Evolutionary conservation across 371 early-diverging fungal genomes (phyloP).

Genomic region (Mucor mucedo): DNA sequence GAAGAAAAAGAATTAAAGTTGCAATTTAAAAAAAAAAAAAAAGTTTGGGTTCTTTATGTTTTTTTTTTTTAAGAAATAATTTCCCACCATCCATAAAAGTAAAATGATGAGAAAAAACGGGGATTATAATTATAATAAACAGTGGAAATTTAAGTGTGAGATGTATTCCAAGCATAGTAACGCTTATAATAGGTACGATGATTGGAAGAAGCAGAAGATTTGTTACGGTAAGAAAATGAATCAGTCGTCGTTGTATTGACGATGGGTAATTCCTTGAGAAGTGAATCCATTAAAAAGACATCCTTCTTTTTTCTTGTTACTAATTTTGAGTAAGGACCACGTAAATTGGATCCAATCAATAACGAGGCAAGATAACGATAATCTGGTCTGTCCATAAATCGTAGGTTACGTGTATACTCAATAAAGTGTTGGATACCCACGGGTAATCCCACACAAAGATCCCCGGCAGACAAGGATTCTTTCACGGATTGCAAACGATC

Average conservation of each 20-base stretch:
- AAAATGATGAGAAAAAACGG: neutral
- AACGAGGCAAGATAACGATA: slow-evolving; percentile 71
- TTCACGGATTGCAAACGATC: slow-evolving; percentile 63
- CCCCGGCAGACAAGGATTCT: slow-evolving; percentile 52
- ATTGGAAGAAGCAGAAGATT: slow-evolving; percentile 4
- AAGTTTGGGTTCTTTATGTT: neutral
- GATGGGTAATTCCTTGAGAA: slow-evolving; percentile 11
- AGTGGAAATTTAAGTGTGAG: neutral
- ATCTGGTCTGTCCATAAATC: slow-evolving; percentile 92
- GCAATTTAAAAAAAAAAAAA: slow-evolving; percentile 1
- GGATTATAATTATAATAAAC: neutral
- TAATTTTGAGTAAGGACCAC: slow-evolving; percentile 26
- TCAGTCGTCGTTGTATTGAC: neutral
- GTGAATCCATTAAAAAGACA: slow-evolving; percentile 31
- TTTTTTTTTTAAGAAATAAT: neutral
- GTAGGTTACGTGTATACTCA: slow-evolving; percentile 78
- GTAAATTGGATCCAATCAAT: slow-evolving; percentile 40
- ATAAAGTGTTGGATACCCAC: slow-evolving; percentile 61
- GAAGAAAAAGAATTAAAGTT: neutral
- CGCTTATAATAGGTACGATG: slow-evolving; percentile 1
- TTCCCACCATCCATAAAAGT: slow-evolving; percentile 6
- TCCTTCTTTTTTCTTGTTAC: slow-evolving; percentile 18
- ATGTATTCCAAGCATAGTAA: neutral
- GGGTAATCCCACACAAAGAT: slow-evolving; percentile 62
- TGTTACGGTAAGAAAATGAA: neutral